Evolutionary conservation across 148 eudicot genomes (phyloP).

Genomic region (Vaccinium vitisidaea): DNA sequence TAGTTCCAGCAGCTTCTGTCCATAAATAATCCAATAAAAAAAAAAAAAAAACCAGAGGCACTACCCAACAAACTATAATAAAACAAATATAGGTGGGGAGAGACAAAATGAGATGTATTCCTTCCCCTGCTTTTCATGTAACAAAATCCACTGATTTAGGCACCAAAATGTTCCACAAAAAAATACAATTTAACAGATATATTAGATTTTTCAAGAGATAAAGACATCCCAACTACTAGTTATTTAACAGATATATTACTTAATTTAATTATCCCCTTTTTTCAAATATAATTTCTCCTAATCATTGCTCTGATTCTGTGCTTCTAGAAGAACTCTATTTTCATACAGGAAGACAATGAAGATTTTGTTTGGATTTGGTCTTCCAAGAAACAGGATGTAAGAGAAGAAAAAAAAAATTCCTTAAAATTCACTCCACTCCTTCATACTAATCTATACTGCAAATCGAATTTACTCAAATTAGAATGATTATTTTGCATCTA

Average conservation of each 20-base stretch:
- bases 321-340: background rate
- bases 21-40: too few species aligned
- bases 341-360: background rate
- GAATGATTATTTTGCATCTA: background rate
- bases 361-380: background rate
- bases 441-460: background rate
- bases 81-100: background rate
- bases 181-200: too few species aligned
- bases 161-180: background rate
- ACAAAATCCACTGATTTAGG: background rate
- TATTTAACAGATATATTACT: background rate
- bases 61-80: background rate
- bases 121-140: background rate
- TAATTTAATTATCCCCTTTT: background rate
- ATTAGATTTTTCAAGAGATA: background rate
- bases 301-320: background rate
- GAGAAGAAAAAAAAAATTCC: background rate
- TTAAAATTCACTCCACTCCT: too few species aligned
- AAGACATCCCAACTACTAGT: background rate
- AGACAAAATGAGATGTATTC: background rate
- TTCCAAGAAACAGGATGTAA: background rate
- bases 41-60: background rate
- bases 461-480: background rate
- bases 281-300: background rate
- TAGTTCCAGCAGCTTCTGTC: background rate